These are phyloP conservation scores for Claviceps africana DNA, from an alignment of 2,329 filamentous ascomycete genomes.

Conservation along the genomic window DNA sequence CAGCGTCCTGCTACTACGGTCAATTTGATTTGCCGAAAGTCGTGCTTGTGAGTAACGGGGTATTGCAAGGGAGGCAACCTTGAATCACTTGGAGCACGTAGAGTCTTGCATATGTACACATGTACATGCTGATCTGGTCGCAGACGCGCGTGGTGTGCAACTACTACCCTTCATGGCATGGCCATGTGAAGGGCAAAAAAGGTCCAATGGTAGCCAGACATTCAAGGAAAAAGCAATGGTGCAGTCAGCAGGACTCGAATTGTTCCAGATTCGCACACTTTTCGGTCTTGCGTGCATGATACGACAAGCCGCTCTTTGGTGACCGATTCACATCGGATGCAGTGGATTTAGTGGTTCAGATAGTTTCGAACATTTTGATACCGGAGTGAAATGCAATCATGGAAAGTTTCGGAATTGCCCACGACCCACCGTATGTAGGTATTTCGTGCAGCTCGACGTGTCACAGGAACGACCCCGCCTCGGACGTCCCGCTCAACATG, in stretches of 20 bases:
- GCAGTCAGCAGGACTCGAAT: not conserved
- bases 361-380: not conserved
- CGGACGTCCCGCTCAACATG: no score
- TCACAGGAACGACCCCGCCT: not conserved
- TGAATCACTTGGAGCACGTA: not conserved
- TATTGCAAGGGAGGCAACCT: not conserved
- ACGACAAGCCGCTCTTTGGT: not conserved
- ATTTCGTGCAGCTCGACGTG: constrained; percentile 1
- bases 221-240: no score
- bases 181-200: not conserved
- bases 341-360: not conserved
- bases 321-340: not conserved
- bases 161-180: not conserved
- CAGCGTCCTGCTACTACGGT: not conserved
- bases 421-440: not conserved
- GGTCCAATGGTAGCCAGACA: not conserved
- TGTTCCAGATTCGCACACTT: not conserved
- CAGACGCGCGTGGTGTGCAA: not conserved
- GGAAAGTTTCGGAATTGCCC: not conserved
- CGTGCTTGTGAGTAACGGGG: not conserved
- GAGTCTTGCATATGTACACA: not conserved
- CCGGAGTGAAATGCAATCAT: not conserved
- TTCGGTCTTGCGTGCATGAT: no score
- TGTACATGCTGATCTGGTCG: not conserved
- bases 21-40: not conserved